Evolutionary conservation across 306 rosid genomes (phyloP).

Genomic region (Quercus agrifolia): DNA sequence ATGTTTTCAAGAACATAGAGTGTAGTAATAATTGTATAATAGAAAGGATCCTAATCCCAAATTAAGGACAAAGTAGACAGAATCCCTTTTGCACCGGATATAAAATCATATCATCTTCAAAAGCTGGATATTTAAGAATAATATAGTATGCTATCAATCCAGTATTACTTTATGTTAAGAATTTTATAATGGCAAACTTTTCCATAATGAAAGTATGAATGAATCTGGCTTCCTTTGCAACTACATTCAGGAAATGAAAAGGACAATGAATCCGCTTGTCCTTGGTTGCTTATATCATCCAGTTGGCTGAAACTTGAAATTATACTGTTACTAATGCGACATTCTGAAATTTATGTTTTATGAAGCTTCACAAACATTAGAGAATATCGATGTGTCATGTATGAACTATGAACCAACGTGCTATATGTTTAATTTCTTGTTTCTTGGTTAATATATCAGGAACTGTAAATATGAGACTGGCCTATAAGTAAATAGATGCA

Average conservation of each 20-base stretch:
- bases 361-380: too few relatives aligned
- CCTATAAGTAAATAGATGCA: too few relatives aligned
- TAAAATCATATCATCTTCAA: background rate
- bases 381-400: too few relatives aligned
- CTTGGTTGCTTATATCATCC: background rate
- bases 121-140: background rate
- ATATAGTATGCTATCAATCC: background rate
- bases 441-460: too few relatives aligned
- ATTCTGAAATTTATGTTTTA: too few relatives aligned
- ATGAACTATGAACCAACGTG: too few relatives aligned
- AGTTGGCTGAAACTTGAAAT: too few relatives aligned
- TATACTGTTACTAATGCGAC: too few relatives aligned
- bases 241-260: slow-evolving; percentile 22
- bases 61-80: background rate
- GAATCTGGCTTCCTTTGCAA: slow-evolving; percentile 35
- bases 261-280: slow-evolving; percentile 6
- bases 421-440: too few relatives aligned
- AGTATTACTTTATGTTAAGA: background rate
- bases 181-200: background rate
- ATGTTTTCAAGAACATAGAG: too few relatives aligned
- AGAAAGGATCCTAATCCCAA: background rate
- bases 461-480: too few relatives aligned
- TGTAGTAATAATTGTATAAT: too few relatives aligned
- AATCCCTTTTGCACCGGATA: background rate
- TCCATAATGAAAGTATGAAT: background rate